Conservation (phyloP, 495 filamentous ascomycete genomes). For the Talaromyces proteolyticus region DNA sequence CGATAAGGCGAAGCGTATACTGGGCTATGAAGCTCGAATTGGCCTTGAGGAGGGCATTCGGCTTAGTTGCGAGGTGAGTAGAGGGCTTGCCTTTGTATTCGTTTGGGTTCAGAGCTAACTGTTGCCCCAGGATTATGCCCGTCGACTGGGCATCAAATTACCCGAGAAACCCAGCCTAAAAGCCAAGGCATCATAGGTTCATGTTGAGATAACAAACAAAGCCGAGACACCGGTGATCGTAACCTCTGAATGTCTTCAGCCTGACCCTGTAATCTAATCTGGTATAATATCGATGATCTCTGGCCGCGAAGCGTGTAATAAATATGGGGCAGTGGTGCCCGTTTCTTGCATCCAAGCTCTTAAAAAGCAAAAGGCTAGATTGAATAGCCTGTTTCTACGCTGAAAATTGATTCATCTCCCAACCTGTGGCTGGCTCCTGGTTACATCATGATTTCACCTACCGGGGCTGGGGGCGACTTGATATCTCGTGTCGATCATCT, state of each 20-base stretch:
- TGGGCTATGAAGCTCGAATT: slow-evolving; percentile 54
- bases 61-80: slow-evolving; percentile 42
- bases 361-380: too few species aligned
- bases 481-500: not conserved
- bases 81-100: not conserved
- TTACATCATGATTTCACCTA: not conserved
- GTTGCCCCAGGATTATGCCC: slow-evolving; percentile 30
- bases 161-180: slow-evolving; percentile 4
- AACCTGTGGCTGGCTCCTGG: not conserved
- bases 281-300: too few species aligned
- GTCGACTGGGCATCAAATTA: slow-evolving; percentile 25
- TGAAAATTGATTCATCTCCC: too few species aligned
- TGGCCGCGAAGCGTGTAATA: too few species aligned
- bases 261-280: too few species aligned
- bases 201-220: not conserved
- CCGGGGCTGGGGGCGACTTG: not conserved
- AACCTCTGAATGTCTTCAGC: too few species aligned
- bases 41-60: slow-evolving; percentile 49
- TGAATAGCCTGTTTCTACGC: too few species aligned
- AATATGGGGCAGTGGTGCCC: too few species aligned
- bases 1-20: slow-evolving; percentile 46
- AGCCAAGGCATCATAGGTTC: not conserved
- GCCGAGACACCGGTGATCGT: too few species aligned
- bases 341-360: too few species aligned
- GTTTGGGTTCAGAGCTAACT: not conserved